These are phyloP conservation scores for Populus trichocarpa DNA, from an alignment of 441 rosid species.

Conservation along the genomic window DNA sequence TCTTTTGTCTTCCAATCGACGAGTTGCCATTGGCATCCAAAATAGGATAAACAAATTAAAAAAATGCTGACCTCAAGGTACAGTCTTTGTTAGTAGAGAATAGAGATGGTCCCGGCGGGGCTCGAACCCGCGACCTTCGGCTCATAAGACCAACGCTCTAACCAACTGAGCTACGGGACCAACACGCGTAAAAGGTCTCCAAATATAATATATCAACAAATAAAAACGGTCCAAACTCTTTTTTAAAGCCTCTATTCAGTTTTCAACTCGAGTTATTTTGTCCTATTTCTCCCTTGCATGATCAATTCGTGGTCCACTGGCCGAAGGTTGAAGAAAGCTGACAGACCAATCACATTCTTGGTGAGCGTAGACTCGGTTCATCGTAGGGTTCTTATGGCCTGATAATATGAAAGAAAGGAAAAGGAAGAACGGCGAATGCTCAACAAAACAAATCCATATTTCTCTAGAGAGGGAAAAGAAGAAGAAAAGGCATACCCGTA, in stretches of 20 bases:
- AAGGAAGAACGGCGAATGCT: neutral
- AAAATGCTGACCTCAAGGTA: no score
- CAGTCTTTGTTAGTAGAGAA: no score
- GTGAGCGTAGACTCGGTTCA: neutral
- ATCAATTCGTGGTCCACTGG: neutral
- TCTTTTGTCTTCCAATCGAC: no score
- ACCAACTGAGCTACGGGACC: conserved; percentile 96
- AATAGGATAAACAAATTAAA: no score
- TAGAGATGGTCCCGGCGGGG: conserved; percentile 89
- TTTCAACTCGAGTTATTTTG: neutral
- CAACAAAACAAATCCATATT: neutral
- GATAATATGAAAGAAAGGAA: no score
- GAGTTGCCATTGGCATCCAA: no score
- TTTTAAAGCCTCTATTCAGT: neutral
- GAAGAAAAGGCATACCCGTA: no score
- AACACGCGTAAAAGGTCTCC: no score
- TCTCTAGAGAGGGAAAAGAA: no score
- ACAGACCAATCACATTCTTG: neutral
- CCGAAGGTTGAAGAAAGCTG: no score
- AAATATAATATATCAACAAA: no score
- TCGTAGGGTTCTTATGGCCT: neutral
- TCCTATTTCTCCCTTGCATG: neutral
- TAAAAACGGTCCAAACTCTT: no score
- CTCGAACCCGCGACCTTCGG: conserved; percentile 97
- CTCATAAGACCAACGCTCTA: conserved; percentile 99